Evolutionary conservation across 805 yeast species (phyloP), one percentile per base, ranked within the genome.

Genomic region (Candida bentonensis): DNA sequence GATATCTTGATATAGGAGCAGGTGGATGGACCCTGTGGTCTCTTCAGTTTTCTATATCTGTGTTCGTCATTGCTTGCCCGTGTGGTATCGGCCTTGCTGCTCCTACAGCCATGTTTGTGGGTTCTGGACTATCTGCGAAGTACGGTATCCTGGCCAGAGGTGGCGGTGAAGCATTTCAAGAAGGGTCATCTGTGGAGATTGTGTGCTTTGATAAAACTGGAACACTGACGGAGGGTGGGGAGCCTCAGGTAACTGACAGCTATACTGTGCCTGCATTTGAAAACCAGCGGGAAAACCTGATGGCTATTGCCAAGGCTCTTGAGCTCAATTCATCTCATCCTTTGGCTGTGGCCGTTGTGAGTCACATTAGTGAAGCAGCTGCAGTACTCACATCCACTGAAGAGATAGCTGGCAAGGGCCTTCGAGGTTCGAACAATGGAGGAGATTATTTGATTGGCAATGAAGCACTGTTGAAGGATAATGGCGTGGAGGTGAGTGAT

Each of bases 11-110:
- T 53, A 70, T 72, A 44, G 82, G 78, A 46, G 65, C 76, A 42
- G 85, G 85, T 15, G 84, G 86, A 0, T 81, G 88, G 86, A 64
- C 72, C 0, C 72, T 81, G 11, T 82, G 89, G 87, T 78, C 88
- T 0, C 65, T 82, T 45, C 79, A 81, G 51, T 82, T 82, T 60
- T 75, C 87, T 1, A 79, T 82, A 50, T 74, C 88, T 0, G 89
- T 83, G 1, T 81, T 82, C 62, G 89, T 82, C 1, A 75, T 82
- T 42, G 89, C 89, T 0, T 82, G 94, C 56, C 94, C 94, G 1
- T 82, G 92, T 65, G 94, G 89, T 1, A 74, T 82, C 51, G 92
- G 89, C 1, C 64, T 82, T 21, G 92, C 92, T 21, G 92, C 89
- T 1, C 92, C 92, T 1, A 82, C 89, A 1, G 89, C 92, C 0